Evolutionary conservation across 2,329 filamentous ascomycete genomes (phyloP), one percentile per base, ranked within the genome.

Genomic region (Exophiala dermatitidis): DNA sequence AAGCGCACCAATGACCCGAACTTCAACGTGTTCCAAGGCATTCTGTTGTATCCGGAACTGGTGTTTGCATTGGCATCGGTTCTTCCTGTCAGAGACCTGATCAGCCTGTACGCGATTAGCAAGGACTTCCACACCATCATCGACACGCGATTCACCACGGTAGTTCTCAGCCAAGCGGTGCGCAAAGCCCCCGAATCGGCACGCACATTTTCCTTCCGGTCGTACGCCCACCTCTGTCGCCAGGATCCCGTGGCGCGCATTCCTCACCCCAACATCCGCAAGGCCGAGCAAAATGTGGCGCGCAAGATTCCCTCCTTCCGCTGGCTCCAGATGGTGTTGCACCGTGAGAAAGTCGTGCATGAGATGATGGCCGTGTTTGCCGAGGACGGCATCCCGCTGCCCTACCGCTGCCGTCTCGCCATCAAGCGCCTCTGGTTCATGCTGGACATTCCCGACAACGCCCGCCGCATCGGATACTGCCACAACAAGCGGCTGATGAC

Each of bases 391-490:
- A 77, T 83, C 53, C 74, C 77, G 6, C 69, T 82, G 48, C 83
- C 84, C 0, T 46, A 57, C 1, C 66, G 67, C 29, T 78, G 77
- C 58, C 65, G 71, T 46, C 47, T 63, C 7, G 74, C 75, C 1
- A 69, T 86, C 43, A 74, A 81, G 62, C 86, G 86, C 64, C 72
- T 88, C 12, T 93, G 88, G 88, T 76, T 86, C 48, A 64, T 87
- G 33, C 81, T 89, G 73, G 86, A 90, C 63, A 71, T 84, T 3
- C 71, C 79, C 0, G 81, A 80, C 9, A 84, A 76, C 46, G 62
- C 59, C 0, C 71, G 77, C 9, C 80, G 88, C 1, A 68, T 75
- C 4, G 71, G 71, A 1, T 70, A 84, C 4, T 66, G 88, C 3
- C 72, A 72, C 31, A 80, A 80, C 65, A 48, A 50, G 6, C 60